Percentiles rank a stretch among this genome's conserved stretches.
These are phyloP conservation scores for Globisporangium sylvaticum DNA, from an alignment of 352 stramenopile genomes.

Conservation along the genomic window DNA sequence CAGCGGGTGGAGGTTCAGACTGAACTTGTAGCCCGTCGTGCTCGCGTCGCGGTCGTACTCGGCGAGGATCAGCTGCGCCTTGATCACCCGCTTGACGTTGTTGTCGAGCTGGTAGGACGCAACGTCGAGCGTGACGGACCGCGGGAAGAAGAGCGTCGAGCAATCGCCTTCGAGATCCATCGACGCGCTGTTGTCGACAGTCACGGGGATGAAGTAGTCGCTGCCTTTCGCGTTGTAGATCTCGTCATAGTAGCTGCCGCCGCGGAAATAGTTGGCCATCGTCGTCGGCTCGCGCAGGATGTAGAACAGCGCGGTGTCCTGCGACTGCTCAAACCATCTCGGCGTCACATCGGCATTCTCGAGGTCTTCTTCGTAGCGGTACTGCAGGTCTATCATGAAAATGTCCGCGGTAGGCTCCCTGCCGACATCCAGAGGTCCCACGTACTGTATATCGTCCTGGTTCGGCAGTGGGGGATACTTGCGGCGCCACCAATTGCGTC, in stretches of 20 bases:
- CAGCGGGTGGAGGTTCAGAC: constrained; percentile 90
- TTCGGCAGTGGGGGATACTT: constrained; percentile 87
- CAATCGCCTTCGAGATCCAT: constrained; percentile 84
- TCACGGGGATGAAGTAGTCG: constrained; percentile 95
- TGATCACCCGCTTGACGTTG: constrained; percentile 92
- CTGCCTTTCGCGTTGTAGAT: constrained; percentile 48
- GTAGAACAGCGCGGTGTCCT: constrained; percentile 88
- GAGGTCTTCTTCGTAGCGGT: constrained; percentile 93
- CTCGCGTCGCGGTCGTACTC: constrained; percentile 91
- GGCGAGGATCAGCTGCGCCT: constrained; percentile 83
- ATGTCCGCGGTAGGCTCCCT: constrained; percentile 89
- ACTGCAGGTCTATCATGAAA: constrained; percentile 88
- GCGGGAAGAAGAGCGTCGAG: constrained; percentile 89
- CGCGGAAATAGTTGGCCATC: constrained; percentile 85
- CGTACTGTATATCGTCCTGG: constrained; percentile 91
- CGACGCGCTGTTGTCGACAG: constrained; percentile 82
- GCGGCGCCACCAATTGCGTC: constrained; percentile 68
- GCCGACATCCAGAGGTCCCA: constrained; percentile 87
- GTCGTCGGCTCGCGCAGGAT: constrained; percentile 90
- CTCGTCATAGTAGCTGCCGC: constrained; percentile 66
- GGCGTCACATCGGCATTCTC: constrained; percentile 85
- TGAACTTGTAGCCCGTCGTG: constrained; percentile 89
- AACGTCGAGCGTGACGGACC: constrained; percentile 91
- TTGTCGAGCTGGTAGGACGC: constrained; percentile 92
- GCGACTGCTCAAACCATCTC: constrained; percentile 94